Base-by-base conservation (phyloP, 768 basidiomycete species). In the Amanita thiersii region DNA sequence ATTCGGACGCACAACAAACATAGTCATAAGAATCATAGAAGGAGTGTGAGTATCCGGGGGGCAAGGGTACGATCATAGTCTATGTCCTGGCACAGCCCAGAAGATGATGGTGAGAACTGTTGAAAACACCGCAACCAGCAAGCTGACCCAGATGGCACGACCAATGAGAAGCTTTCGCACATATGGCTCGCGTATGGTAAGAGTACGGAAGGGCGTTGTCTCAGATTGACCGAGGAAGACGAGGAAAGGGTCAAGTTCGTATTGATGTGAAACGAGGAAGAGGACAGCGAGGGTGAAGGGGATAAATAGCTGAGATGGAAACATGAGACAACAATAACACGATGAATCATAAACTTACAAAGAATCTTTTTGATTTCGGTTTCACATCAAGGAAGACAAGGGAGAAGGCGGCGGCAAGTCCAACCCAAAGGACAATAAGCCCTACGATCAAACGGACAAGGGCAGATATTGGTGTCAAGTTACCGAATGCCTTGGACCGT, bases 401-500 rank as follows among this genome's bases (percentile, higher is more conserved):
- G 3, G 91, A 79, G 61, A 98, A 96, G 0, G 77, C 93, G 24
- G 77, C 76, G 3, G 91, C 81, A 11, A 98, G 76, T n/a, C 81
- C 93, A n/a, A 90, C 81, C 94, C 96, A 98, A 9, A 98, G 76
- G 31, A 79, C 70, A 48, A 97, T 65, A 26, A 99, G 65, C 0
- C 96, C 96, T 2, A 77, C 63, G 43, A 92, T 76, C 44, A 99
- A 78, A 44, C 94, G 73, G 12, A 92, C 81, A 39, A 96, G 75
- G 1, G 88, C 81, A 15, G 86, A 86, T 50, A 96, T 72, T 12
- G 93, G 91, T 2, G 96, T 97, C 40, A 99, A 66, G 60, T 98
- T 99, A 20, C 91, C 90, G 56, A 97, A 98, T n/a, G 93, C 93
- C 65, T 98, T 99, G 2, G 89, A 82, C 45, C 96, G 75, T 36